Conservation (phyloP, 2,329 filamentous ascomycete genomes). For the Colletotrichum karsti region DNA sequence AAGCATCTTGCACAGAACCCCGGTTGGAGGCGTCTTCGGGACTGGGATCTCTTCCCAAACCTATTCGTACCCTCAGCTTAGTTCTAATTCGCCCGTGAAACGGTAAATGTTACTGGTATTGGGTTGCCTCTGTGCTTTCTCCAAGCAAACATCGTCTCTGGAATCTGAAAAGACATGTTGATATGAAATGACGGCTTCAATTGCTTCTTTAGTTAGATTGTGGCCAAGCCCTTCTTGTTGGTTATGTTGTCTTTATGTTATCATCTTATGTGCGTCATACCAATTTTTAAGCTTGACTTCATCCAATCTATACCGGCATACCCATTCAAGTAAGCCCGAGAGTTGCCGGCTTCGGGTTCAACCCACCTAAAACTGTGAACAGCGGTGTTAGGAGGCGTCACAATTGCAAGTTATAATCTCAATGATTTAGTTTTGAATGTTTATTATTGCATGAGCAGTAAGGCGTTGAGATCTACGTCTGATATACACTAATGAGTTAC, state of each 20-base stretch:
- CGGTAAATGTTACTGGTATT: conserved; percentile 30
- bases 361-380: neutral
- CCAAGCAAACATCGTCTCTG: conserved; percentile 44
- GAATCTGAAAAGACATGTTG: conserved; percentile 26
- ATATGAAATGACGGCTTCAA: neutral
- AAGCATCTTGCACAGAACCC: conserved; percentile 41
- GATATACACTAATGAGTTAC: no score
- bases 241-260: no score
- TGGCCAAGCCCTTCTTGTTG: no score
- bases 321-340: neutral
- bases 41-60: conserved; percentile 38
- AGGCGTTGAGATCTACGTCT: no score
- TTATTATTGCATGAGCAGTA: no score
- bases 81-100: neutral
- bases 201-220: no score
- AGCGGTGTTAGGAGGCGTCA: no score
- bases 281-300: no score
- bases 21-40: conserved; percentile 34
- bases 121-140: conserved; percentile 41
- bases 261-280: no score
- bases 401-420: no score
- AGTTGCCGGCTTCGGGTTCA: neutral
- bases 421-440: no score
- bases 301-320: neutral
- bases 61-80: conserved; percentile 10